Evolutionary conservation across 371 early-diverging fungal species (phyloP), one percentile per base, ranked within the genome.

Genomic region (Mucor ambiguus): DNA sequence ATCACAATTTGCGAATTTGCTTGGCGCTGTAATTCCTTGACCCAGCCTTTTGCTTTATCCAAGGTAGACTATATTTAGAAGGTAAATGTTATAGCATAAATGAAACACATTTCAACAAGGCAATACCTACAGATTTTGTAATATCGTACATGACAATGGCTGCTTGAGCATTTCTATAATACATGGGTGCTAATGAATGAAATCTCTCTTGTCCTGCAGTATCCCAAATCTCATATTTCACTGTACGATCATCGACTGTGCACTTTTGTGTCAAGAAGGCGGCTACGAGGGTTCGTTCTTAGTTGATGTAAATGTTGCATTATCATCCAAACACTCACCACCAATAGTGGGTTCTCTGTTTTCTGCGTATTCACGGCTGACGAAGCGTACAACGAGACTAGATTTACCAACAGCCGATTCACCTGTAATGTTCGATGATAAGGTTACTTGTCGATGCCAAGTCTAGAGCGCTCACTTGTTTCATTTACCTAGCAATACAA

Each of bases 31-130:
- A 98, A 83, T 74, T 99, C 99, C 71, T 96, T 93, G 30, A 99
- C 96, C 99, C 99, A 99, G 9, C 92, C 90, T 84, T 98, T 98
- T 35, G 99, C 99, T 83, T 92, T 95, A 59, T 94, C 95, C 64
- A 99, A 89, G 22, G 99, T 96, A 22, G 94, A 90, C 67, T 68
- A 44, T 55, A 24, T 24, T 4, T 5, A 18, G 41, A 56, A 7
- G 28, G 22, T 52, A 52, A 52, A 52, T 24, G 28, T 52, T 52
- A 28, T 52, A 52, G 52, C 52, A 52, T 28, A 7, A n/a, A 52
- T 52, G 11, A 28, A 52, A 52, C 22, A 52, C 22, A 52, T 41
- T 41, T 41, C 41, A 41, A 5, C 22, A 38, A 26, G 37, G 37
- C 3, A 20, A 54, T 43, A 76, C 83, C 77, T 82, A 90, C 90